Conservation (phyloP, 345 rosid species). For the Camelina sativa region DNA sequence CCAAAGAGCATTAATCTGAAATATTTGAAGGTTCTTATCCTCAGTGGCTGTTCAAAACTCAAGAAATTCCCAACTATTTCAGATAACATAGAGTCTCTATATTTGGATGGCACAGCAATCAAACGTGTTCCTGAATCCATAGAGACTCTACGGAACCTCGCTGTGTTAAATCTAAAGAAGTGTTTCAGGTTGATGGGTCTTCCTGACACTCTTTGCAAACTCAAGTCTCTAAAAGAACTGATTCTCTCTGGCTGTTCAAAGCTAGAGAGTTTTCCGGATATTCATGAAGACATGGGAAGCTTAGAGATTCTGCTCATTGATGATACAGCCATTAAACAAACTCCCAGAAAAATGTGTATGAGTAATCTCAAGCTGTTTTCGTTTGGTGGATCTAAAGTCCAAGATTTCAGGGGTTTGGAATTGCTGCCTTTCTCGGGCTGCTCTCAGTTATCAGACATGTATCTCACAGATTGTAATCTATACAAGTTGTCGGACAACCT, state of each 20-base stretch:
- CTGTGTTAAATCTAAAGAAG: conserved; percentile 30
- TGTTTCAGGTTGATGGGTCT: conserved; percentile 32
- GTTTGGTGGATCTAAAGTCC: conserved; percentile 39
- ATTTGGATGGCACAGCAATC: conserved; percentile 37
- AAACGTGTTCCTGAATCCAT: conserved; percentile 35
- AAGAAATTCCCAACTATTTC: conserved; percentile 37
- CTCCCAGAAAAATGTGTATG: conserved; percentile 30
- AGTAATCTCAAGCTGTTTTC: conserved; percentile 42
- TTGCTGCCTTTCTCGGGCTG: conserved; percentile 37
- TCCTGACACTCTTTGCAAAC: conserved; percentile 32
- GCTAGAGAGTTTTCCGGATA: conserved; percentile 31
- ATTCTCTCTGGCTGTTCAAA: conserved; percentile 35
- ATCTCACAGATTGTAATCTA: conserved; percentile 45
- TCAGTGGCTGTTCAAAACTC: conserved; percentile 40
- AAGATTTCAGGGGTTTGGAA: conserved; percentile 19
- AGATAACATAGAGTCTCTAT: conserved; percentile 26
- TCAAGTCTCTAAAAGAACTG: conserved; percentile 34
- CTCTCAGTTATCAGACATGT: conserved; percentile 31
- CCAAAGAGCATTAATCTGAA: conserved; percentile 18
- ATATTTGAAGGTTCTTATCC: conserved; percentile 32
- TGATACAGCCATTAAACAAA: conserved; percentile 27
- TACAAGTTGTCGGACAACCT: conserved; percentile 36
- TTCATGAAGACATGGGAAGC: conserved; percentile 36
- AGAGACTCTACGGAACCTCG: background rate
- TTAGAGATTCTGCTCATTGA: conserved; percentile 44